Evolutionary conservation across 1,284 basidiomycete genomes (phyloP).

Genomic region (Ustilago bromivora): DNA sequence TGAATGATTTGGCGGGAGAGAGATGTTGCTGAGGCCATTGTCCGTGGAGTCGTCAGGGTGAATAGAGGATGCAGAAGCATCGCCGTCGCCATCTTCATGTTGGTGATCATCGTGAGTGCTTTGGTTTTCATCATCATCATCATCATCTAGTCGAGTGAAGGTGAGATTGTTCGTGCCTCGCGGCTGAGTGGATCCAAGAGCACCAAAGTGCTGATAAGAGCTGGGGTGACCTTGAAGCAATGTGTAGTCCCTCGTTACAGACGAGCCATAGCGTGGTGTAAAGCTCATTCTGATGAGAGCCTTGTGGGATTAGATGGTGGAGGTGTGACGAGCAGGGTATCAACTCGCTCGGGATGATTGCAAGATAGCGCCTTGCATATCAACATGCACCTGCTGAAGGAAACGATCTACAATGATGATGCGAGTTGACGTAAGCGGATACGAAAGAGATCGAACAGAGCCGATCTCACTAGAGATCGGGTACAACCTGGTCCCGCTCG

Average conservation of each 20-base stretch:
- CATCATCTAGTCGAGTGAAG: constrained; percentile 4
- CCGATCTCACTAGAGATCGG: too few species aligned
- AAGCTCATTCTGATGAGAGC: constrained; percentile 36
- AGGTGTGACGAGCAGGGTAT: too few species aligned
- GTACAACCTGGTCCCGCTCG: too few species aligned
- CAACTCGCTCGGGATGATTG: not conserved
- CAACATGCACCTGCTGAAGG: not conserved
- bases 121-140: constrained; percentile 13
- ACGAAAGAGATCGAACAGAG: too few species aligned
- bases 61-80: constrained; percentile 29
- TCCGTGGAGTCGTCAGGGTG: constrained; percentile 32
- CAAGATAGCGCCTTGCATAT: constrained; percentile 1
- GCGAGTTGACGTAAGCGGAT: too few species aligned
- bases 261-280: constrained; percentile 52
- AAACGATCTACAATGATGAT: too few species aligned
- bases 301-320: not conserved
- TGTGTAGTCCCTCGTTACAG: constrained; percentile 50
- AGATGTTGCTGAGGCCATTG: constrained; percentile 42
- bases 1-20: constrained; percentile 31
- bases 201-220: constrained; percentile 49
- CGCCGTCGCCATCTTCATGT: constrained; percentile 15
- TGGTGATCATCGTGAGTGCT: constrained; percentile 19
- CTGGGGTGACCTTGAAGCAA: constrained; percentile 49
- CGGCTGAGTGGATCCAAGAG: constrained; percentile 16
- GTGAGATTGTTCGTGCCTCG: constrained; percentile 7